Percentiles rank a stretch among this genome's conserved stretches.
Evolutionary conservation across 164 flowering plant species (phyloP).

Genomic region (Kingdonia uniflora): DNA sequence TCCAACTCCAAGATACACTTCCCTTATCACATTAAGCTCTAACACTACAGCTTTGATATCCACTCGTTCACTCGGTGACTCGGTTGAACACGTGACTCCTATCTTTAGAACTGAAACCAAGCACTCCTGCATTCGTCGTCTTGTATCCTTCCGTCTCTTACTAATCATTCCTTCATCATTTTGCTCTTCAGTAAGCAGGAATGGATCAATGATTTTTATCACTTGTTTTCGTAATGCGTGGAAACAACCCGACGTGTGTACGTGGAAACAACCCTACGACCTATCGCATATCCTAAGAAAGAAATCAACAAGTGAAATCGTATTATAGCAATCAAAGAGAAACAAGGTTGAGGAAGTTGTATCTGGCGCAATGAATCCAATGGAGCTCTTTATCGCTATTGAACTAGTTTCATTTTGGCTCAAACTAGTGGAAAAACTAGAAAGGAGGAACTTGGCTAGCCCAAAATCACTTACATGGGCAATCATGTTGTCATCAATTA

Average conservation of each 20-base stretch:
- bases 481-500: no score
- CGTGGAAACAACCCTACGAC: no score
- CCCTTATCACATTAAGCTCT: no score
- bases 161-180: no score
- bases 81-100: constrained; percentile 5
- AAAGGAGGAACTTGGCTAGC: no score
- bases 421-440: background rate
- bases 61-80: constrained; percentile 6
- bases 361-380: background rate
- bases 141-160: no score
- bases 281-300: no score
- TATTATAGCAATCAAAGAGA: no score
- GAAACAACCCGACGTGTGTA: no score
- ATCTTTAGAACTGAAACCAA: constrained; percentile 5
- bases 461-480: no score
- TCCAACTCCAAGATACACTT: no score
- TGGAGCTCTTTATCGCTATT: background rate
- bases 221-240: background rate
- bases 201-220: constrained; percentile 7
- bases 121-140: background rate
- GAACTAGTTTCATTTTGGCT: background rate
- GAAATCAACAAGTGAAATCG: background rate
- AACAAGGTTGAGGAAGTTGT: no score
- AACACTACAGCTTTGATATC: background rate
- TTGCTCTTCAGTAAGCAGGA: background rate